phyloP scores from a whole-genome alignment of 768 basidiomycete species.

The Mycena albidolilacea region DNA sequence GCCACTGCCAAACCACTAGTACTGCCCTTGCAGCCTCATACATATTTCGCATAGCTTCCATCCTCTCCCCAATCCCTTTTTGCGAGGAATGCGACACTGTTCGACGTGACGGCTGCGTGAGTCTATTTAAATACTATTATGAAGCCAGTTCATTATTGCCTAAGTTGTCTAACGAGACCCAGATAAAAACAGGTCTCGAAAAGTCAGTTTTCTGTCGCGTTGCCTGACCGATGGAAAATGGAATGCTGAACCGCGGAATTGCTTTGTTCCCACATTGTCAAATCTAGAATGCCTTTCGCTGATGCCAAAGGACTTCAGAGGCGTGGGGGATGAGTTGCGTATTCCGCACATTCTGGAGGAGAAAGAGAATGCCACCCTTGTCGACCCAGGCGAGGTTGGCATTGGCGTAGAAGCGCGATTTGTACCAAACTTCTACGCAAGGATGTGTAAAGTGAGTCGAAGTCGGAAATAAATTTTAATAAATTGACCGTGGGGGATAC shows the following conservation, averaged over 20 bases:
- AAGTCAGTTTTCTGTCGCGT: not conserved
- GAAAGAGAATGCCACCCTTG: not conserved
- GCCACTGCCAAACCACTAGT: too few species aligned
- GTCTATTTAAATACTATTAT: too few species aligned
- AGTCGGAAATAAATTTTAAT: too few species aligned
- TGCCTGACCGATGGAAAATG: constrained; percentile 75
- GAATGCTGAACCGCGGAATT: constrained; percentile 79
- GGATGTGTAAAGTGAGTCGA: too few species aligned
- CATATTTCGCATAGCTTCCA: constrained; percentile 78
- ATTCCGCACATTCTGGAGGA: too few species aligned
- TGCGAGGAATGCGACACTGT: constrained; percentile 99
- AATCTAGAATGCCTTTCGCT: constrained; percentile 43
- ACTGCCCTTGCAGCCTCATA: too few species aligned
- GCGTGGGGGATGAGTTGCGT: not conserved
- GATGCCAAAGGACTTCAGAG: too few species aligned
- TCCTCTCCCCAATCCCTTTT: constrained; percentile 88
- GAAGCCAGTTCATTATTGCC: constrained; percentile 98
- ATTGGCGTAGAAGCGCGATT: too few species aligned
- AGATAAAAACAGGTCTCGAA: constrained; percentile 90
- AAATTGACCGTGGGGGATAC: too few species aligned
- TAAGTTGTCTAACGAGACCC: constrained; percentile 91
- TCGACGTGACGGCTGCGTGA: constrained; percentile 94
- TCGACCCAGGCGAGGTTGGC: not conserved
- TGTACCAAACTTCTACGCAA: too few species aligned
- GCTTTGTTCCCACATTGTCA: constrained; percentile 97